Evolutionary conservation across 2,329 filamentous ascomycete genomes (phyloP), one percentile per base, ranked within the genome.

Genomic region (Stagonosporopsis rhizophila): DNA sequence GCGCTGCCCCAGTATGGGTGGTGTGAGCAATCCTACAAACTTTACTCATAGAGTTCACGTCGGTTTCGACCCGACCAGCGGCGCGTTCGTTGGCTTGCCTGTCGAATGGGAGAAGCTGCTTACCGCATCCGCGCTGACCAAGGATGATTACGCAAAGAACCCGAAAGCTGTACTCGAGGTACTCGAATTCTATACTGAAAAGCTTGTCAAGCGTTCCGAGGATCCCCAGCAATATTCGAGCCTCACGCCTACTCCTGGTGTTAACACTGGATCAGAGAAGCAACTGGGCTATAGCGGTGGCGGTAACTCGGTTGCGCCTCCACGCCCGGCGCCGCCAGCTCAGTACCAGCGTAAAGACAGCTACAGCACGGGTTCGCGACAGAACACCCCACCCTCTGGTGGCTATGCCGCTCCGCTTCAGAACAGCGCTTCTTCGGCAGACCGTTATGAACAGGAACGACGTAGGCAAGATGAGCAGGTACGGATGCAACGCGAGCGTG

Each of bases 61-160:
- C 64, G 95, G 95, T 58, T 99, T 98, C 73, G 95, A 99, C 74
- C 92, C 94, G 23, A 89, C 92, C 68, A 96, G 92, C 2, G 95
- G 95, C 62, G 92, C 95, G 66, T 99, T 99, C 70, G 92, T 96
- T 44, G 95, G 95, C 35, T 78, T 99, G 65, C 95, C 95, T 1
- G 89, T 92, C 5, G 95, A 99, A 80, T 99, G 95, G 95, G 95
- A 96, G 72, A 96, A 96, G 77, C 83, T 99, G 47, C 83, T 99
- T 65, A 98, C 95, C 71, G 93, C 92, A 8, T 98, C 95, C 2
- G 95, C 95, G 56, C 95, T 99, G 71, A 98, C 95, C 57, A 96
- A 97, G 78, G 95, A 99, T 71, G 95, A 99, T 75, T 98, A 98
- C 78, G 92, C 96, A 78, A 93, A 95, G 72, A 97, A 99, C 71